Percentiles rank a stretch among this genome's conserved stretches.
Evolutionary conservation across 768 basidiomycete species (phyloP).

Genomic region (Tulasnella calospora): DNA sequence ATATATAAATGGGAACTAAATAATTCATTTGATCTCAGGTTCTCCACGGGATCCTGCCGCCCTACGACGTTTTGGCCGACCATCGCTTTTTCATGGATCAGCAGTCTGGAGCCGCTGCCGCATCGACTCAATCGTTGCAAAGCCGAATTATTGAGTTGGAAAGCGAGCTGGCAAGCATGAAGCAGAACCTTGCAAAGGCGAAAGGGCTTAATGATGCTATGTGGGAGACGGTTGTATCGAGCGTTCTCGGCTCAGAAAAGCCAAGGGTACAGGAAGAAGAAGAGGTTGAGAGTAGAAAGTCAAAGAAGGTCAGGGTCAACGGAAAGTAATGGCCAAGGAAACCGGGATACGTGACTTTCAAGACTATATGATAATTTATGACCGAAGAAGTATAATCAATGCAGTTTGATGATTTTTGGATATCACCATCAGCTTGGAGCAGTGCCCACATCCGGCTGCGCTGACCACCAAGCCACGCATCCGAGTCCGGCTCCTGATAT

Average conservation of each 20-base stretch:
- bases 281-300: neutral
- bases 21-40: constrained; percentile 1
- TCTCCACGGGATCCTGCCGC: neutral
- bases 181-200: constrained; percentile 70
- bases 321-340: neutral
- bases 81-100: constrained; percentile 61
- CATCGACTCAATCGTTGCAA: constrained; percentile 38
- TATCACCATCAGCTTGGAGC: neutral
- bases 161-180: constrained; percentile 59
- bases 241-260: constrained; percentile 39
- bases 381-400: neutral
- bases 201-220: constrained; percentile 90
- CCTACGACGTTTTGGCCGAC: constrained; percentile 40
- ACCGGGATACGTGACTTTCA: neutral
- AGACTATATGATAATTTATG: neutral
- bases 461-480: constrained; percentile 29
- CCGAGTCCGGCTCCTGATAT: constrained; percentile 80
- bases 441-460: neutral
- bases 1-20: neutral
- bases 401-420: neutral
- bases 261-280: neutral
- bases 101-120: constrained; percentile 29
- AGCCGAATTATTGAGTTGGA: constrained; percentile 64
- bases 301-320: neutral
- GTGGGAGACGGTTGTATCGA: constrained; percentile 83